phyloP scores from a whole-genome alignment of 1,284 basidiomycete species.

The Tilletia walkeri region DNA sequence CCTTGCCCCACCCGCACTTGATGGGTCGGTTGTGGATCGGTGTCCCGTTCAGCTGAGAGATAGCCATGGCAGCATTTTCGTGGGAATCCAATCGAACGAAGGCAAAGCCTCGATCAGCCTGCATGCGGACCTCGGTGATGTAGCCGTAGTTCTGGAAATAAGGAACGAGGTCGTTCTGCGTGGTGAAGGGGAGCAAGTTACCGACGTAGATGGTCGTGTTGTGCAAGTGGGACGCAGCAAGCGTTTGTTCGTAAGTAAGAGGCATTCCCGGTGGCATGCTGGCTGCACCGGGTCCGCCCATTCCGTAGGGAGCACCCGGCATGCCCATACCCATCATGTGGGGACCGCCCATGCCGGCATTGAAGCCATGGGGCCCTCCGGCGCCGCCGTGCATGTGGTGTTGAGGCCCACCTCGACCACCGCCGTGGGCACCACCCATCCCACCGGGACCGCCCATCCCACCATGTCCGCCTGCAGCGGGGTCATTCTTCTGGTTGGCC shows the following conservation, averaged over 20 bases:
- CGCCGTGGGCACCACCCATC: conserved; percentile 30
- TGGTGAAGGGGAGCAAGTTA: conserved; percentile 92
- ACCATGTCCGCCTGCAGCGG: conserved; percentile 54
- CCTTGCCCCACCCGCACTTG: conserved; percentile 98
- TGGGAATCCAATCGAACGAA: conserved; percentile 98
- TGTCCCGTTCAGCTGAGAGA: conserved; percentile 88
- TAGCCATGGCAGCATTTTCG: conserved; percentile 94
- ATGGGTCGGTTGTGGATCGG: conserved; percentile 92
- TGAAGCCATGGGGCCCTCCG: not conserved
- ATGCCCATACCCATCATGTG: conserved; percentile 17
- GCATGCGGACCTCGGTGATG: conserved; percentile 93
- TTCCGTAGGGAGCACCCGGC: conserved; percentile 1
- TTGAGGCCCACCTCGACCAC: conserved; percentile 25
- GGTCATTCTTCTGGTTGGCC: conserved; percentile 96
- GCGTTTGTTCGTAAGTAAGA: conserved; percentile 79
- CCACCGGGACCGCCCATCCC: conserved; percentile 8
- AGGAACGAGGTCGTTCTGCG: conserved; percentile 90
- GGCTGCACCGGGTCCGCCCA: not conserved
- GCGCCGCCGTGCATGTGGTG: conserved; percentile 5
- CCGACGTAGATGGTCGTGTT: conserved; percentile 97
- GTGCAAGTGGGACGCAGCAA: conserved; percentile 81
- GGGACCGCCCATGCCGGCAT: conserved; percentile 15
- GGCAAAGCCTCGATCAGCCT: conserved; percentile 90
- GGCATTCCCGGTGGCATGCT: conserved; percentile 65
- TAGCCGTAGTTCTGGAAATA: conserved; percentile 96